Evolutionary conservation across 148 eudicot genomes (phyloP), one percentile per base, ranked within the genome.

Genomic region (Heliamphora exappendiculata): DNA sequence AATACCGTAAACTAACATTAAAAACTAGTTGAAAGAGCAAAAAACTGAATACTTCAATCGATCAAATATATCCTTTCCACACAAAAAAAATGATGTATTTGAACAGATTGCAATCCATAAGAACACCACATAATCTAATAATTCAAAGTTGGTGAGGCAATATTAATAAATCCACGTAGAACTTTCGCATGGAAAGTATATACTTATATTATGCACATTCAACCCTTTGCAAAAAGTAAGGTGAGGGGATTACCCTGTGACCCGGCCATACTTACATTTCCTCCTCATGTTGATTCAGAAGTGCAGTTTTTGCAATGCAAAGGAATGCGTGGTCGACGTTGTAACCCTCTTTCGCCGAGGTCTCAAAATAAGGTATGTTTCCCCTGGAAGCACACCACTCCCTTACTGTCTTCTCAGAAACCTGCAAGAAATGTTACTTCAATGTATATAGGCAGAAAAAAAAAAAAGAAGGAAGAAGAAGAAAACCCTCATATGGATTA

Each of bases 311-410:
- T 3, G 94, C 94, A 72, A 86, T 80, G 49, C 79, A 76, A 17
- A 75, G 79, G 53, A 90, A 90, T 19, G 94, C 92, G 64, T 75
- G 70, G 42, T 90, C 92, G 0, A 90, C 94, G 67, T 90, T 87
- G 42, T 62, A 60, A 80, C 82, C 81, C 65, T 87, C 89, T 75
- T 87, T 87, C 12, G 94, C 92, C 13, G 94, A 90, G 13, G 92
- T 84, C 85, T 90, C 92, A 58, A 82, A 88, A 72, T 88, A 90
- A 1, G 90, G 88, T 10, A 88, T 84, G 3, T 81, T 69, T 26
- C 79, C 82, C n/a, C 63, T 82, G 20, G 87, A 84, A 29, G 70
- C 89, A 70, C 92, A 87, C 94, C 92, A 90, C 29, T 88, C 90
- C 75, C 81, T 79, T 17, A 86, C 94, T 80, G 78, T 84, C 78